A percentile compares a stretch with the other conserved stretches of the same genome.
Conservation (phyloP, 768 basidiomycete species). For the Tulasnella sp. region DNA sequence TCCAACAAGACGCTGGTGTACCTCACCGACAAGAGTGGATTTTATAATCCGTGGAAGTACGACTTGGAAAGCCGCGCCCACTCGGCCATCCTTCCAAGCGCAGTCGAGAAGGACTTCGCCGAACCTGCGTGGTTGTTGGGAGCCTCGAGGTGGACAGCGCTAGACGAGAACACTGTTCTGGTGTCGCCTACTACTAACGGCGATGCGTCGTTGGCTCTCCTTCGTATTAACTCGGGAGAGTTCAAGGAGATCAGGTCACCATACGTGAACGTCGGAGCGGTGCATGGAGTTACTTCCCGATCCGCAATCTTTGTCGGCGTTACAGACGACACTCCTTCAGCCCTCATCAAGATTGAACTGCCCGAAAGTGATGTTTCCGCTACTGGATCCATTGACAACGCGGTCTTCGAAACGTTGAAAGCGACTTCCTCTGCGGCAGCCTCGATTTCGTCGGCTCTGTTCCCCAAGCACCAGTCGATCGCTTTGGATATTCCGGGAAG, state of each 20-base stretch:
- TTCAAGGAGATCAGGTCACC: constrained; percentile 13
- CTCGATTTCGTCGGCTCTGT: neutral
- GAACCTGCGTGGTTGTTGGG: constrained; percentile 46
- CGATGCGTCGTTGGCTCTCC: constrained; percentile 30
- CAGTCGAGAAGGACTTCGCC: constrained; percentile 45
- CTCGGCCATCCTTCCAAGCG: constrained; percentile 31
- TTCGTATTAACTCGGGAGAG: constrained; percentile 25
- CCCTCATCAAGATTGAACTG: constrained; percentile 16
- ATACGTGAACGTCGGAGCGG: constrained; percentile 15
- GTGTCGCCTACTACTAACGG: constrained; percentile 35
- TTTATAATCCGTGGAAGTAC: constrained; percentile 52
- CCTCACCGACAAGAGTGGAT: constrained; percentile 54
- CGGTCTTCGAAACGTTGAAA: constrained; percentile 12
- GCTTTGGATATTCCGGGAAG: neutral
- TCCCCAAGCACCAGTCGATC: constrained; percentile 4
- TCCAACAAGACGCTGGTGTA: too few relatives aligned
- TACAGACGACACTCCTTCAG: constrained; percentile 14
- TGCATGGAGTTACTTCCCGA: constrained; percentile 12
- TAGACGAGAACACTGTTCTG: constrained; percentile 23
- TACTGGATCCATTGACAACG: neutral
- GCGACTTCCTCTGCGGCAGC: neutral
- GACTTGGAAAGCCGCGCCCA: constrained; percentile 26
- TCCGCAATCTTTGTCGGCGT: constrained; percentile 20
- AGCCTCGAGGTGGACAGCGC: constrained; percentile 33
- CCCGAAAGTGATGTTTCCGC: neutral